Conservation (phyloP, 176 grass and related monocot genomes). For the Musa itinerans region DNA sequence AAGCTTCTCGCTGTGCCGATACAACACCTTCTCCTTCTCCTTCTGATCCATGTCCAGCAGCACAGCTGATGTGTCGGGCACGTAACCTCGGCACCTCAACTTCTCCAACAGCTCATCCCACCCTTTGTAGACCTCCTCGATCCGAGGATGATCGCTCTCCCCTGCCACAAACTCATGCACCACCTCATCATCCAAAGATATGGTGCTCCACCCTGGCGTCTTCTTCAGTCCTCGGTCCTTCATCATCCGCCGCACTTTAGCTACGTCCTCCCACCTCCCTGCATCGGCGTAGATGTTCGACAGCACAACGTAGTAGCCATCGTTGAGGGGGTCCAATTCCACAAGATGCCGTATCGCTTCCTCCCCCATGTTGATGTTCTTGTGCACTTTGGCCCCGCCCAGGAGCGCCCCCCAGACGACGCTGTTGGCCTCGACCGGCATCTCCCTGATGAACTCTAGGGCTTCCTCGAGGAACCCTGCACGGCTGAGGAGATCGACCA, state of each 20-base stretch:
- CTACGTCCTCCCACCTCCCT: slow-evolving; percentile 24
- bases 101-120: slow-evolving; percentile 21
- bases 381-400: slow-evolving; percentile 22
- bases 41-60: slow-evolving; percentile 23
- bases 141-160: slow-evolving; percentile 19
- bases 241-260: slow-evolving; percentile 19
- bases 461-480: slow-evolving; percentile 29
- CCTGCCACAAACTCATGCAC: slow-evolving; percentile 27
- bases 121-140: slow-evolving; percentile 11
- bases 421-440: slow-evolving; percentile 27
- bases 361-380: slow-evolving; percentile 29
- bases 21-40: slow-evolving; percentile 28
- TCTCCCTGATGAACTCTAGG: slow-evolving; percentile 23
- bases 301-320: slow-evolving; percentile 28
- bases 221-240: slow-evolving; percentile 34
- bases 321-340: slow-evolving; percentile 23
- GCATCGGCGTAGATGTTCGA: slow-evolving; percentile 37
- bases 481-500: slow-evolving; percentile 37
- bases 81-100: slow-evolving; percentile 22
- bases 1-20: slow-evolving; percentile 32
- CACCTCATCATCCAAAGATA: slow-evolving; percentile 4
- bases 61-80: slow-evolving; percentile 17
- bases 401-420: slow-evolving; percentile 31
- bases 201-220: slow-evolving; percentile 27
- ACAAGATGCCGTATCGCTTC: slow-evolving; percentile 16